Evolutionary conservation across 208 protist genomes (phyloP), one percentile per base, ranked within the genome.

Genomic region (Baffinella frigidus): DNA sequence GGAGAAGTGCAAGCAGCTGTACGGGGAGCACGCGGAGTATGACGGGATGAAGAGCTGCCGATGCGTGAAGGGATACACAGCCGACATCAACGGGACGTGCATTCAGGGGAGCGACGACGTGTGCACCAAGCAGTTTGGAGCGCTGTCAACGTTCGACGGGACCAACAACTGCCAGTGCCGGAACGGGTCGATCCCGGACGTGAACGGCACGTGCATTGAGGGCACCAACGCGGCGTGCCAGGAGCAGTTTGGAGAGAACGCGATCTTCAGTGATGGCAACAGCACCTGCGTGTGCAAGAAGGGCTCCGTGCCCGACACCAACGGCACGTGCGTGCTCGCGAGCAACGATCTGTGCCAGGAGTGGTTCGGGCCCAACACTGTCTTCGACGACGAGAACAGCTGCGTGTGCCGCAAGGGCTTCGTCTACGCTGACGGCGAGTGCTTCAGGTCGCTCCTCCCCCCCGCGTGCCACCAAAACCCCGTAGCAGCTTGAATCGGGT

Each of bases 401-500:
- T 87, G 77, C 50, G 77, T 87, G 4, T 87, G 77, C 77, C 45
- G 61, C 39, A 87, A 87, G 50, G 77, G 77, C n/a, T 87, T 87
- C 35, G 77, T 87, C 1, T 87, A 87, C 38, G 77, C 77, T 20
- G 77, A 87, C 50, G 77, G 77, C 43, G 77, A 87, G 44, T 87
- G 77, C 77, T 87, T 87, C 77, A 71, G 24, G 51, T 11, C 17
- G 51, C 11, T n/a, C 51, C 11, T n/a, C n/a, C n/a, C n/a, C n/a
- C n/a, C n/a, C n/a, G n/a, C n/a, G n/a, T n/a, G n/a, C n/a, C n/a
- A n/a, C n/a, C n/a, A n/a, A n/a, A n/a, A n/a, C n/a, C n/a, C n/a
- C n/a, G n/a, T n/a, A n/a, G n/a, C n/a, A n/a, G n/a, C n/a, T n/a
- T n/a, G n/a, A n/a, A n/a, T n/a, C n/a, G n/a, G n/a, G n/a, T n/a